Evolutionary conservation across 768 basidiomycete genomes (phyloP).

Genomic region (Postia placenta): DNA sequence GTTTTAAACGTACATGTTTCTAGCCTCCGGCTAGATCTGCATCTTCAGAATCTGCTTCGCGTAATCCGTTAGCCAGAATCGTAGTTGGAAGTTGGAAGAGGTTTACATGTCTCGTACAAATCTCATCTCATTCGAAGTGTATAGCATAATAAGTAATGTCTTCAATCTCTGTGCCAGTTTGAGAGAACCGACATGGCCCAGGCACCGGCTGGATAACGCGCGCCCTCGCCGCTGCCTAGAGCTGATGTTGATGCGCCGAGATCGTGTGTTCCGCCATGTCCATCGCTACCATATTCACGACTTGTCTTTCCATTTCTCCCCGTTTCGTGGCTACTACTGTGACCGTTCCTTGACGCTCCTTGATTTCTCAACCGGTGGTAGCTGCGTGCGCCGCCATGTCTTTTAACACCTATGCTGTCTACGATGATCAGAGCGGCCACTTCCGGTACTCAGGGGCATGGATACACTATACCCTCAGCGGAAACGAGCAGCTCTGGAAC

Average conservation of each 20-base stretch:
- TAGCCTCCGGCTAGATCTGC: neutral
- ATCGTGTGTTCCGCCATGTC: no score
- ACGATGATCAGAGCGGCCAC: neutral
- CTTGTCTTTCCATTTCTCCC: no score
- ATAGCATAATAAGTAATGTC: neutral
- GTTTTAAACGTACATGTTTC: slow-evolving; percentile 31
- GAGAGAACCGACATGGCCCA: no score
- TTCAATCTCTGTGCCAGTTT: neutral
- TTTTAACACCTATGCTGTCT: neutral
- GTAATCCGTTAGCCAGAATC: neutral
- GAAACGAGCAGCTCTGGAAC: neutral
- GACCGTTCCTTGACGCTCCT: no score
- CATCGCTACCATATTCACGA: no score
- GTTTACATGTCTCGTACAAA: neutral
- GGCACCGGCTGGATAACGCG: no score
- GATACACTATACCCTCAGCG: neutral
- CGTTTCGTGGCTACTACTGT: no score
- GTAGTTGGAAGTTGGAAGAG: neutral
- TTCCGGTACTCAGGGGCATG: neutral
- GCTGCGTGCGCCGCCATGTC: no score
- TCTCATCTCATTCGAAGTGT: neutral
- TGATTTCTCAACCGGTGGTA: no score
- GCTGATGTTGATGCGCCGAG: no score
- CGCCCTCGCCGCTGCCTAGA: no score
- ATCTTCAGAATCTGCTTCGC: neutral